Base-by-base conservation (phyloP, 2,329 filamentous ascomycete genomes). In the Fusarium continuum region DNA sequence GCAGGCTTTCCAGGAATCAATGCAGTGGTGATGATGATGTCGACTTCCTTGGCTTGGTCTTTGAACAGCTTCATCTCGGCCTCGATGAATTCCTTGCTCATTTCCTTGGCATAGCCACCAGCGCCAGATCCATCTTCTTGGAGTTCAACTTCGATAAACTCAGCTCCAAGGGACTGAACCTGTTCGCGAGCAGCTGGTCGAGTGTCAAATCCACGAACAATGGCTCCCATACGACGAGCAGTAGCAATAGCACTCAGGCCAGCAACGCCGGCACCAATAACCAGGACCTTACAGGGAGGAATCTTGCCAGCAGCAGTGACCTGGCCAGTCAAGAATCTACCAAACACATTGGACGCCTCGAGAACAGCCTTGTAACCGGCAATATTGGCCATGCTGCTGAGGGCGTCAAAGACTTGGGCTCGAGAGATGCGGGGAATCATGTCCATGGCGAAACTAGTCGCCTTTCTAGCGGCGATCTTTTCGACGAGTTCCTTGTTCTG, bases 361-460 rank as follows among this genome's bases (percentile, higher is more conserved):
- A 96, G 80, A 2, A 96, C 91, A 34, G 92, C 93, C 76, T 96
- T 96, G 79, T 97, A 97, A 1, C 93, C 93, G 19, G 92, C 91
- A 78, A 96, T 96, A 70, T 96, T 96, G 58, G 93, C 92, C 93
- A 96, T 96, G 9, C 91, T 95, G 75, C 91, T 93, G 52, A 96
- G 82, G 1, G 92, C 92, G 76, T 96, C 92, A 70, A 96, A 96
- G 1, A 91, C 88, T 74, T 96, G 93, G 2, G 93, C 92, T 40
- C 93, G 86, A 2, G 92, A 96, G 68, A 96, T 96, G 34, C 93
- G 88, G 14, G 93, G 93, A 47, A 97, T 90, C 87, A 93, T 90
- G 73, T 97, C 93, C 92, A 97, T 96, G 19, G 93, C 92, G 73
- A 97, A 95, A 14, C 86, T 80, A 1, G 91, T 96, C 3, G 89